phyloP scores from a whole-genome alignment of 2,329 filamentous ascomycete genomes.

The Calonectria pteridis region DNA sequence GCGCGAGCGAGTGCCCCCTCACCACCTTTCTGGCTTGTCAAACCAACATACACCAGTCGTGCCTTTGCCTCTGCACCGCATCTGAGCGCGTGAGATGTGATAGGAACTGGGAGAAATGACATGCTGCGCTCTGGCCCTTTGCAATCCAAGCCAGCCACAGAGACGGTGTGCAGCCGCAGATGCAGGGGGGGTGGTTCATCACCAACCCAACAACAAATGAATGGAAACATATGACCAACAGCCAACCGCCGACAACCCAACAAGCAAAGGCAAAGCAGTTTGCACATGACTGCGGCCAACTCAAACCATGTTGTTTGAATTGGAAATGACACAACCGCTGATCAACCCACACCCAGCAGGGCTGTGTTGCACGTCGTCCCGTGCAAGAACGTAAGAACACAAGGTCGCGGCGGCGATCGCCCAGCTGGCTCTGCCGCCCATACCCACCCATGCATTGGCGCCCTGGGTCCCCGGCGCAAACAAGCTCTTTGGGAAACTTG shows the following conservation, averaged over 20 bases:
- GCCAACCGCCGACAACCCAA: not conserved
- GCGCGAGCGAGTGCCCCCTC: not conserved
- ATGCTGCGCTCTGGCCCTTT: not conserved
- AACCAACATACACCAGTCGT: not conserved
- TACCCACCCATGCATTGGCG: not conserved
- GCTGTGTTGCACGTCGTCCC: not conserved
- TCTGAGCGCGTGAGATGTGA: not conserved
- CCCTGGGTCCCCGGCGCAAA: not conserved
- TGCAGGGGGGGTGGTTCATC: not conserved
- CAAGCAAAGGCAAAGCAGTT: not conserved
- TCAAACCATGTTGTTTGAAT: not conserved
- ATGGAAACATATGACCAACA: too few species aligned
- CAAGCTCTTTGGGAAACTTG: conserved; percentile 1
- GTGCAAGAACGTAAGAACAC: not conserved
- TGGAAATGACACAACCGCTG: not conserved
- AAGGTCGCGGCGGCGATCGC: not conserved
- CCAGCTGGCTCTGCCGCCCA: not conserved
- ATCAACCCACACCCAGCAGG: not conserved
- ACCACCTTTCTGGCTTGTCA: not conserved
- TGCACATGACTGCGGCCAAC: not conserved
- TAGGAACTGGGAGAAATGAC: not conserved
- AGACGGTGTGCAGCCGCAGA: not conserved
- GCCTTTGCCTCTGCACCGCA: not conserved
- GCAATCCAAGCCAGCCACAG: not conserved
- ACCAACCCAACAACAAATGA: not conserved